Conservation (phyloP, 1,139 yeast species). For the Zygoascus sp. region DNA sequence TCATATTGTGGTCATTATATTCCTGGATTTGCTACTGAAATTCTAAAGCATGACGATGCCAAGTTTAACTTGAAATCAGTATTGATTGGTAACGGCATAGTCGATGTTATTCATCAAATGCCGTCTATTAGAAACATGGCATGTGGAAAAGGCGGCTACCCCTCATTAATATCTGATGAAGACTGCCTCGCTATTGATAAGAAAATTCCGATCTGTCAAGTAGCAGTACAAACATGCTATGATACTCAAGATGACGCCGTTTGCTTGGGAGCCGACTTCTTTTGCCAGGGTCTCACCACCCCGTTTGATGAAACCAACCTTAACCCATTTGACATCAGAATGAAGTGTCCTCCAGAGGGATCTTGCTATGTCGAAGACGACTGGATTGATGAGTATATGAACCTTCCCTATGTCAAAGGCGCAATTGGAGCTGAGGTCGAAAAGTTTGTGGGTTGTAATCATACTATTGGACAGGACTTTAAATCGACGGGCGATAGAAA, state of each 20-base stretch:
- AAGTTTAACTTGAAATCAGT: constrained; percentile 81
- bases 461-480: constrained; percentile 45
- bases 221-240: constrained; percentile 78
- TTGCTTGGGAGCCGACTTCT: constrained; percentile 87
- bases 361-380: constrained; percentile 72
- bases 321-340: constrained; percentile 89
- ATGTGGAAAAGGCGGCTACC: constrained; percentile 87
- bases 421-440: constrained; percentile 85
- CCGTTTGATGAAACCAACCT: constrained; percentile 88
- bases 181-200: constrained; percentile 74
- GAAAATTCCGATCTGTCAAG: constrained; percentile 71
- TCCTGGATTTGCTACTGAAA: constrained; percentile 88
- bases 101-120: constrained; percentile 89
- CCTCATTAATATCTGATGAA: constrained; percentile 68
- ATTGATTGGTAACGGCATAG: constrained; percentile 91
- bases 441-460: constrained; percentile 70
- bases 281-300: constrained; percentile 81
- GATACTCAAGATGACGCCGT: constrained; percentile 64
- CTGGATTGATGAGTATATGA: constrained; percentile 62
- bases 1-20: constrained; percentile 98
- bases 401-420: constrained; percentile 61
- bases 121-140: constrained; percentile 95
- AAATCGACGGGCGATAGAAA: constrained; percentile 46
- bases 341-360: constrained; percentile 62
- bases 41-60: constrained; percentile 58